Percentiles rank a stretch among this genome's conserved stretches.
Conservation (phyloP, 1,139 yeast genomes). For the Sugiyamaella castrensis region DNA sequence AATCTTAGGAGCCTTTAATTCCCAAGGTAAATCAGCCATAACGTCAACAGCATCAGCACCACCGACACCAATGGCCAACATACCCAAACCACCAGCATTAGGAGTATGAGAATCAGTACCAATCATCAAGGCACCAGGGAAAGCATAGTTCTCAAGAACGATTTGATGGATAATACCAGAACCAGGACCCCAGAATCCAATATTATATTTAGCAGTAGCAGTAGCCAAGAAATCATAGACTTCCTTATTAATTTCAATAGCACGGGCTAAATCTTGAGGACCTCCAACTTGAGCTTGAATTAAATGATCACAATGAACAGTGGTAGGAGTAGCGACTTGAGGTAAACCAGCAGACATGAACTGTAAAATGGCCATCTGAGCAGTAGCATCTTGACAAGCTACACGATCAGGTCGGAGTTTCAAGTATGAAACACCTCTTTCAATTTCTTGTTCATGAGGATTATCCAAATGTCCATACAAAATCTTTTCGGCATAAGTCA, state of each 20-base stretch:
- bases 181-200: conserved; percentile 99
- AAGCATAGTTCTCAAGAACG: conserved; percentile 94
- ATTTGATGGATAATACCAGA: conserved; percentile 99
- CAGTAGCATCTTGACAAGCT: conserved; percentile 99
- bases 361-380: conserved; percentile 98
- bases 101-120: conserved; percentile 99
- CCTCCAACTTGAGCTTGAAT: conserved; percentile 98
- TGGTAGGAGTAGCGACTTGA: conserved; percentile 91
- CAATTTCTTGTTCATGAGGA: conserved; percentile 92
- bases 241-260: conserved; percentile 90
- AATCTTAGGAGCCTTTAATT: conserved; percentile 96
- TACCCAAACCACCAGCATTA: conserved; percentile 99
- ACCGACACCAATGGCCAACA: conserved; percentile 98
- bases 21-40: conserved; percentile 95
- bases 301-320: conserved; percentile 99
- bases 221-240: conserved; percentile 92
- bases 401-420: conserved; percentile 99
- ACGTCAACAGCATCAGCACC: conserved; percentile 99
- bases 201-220: conserved; percentile 95
- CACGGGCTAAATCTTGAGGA: conserved; percentile 87
- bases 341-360: conserved; percentile 98
- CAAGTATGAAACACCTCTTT: conserved; percentile 94
- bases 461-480: conserved; percentile 95
- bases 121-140: conserved; percentile 85
- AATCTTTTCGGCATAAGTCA: conserved; percentile 96